phyloP scores from a whole-genome alignment of 495 filamentous ascomycete genomes.

The Aspergillus incahuasiensis region DNA sequence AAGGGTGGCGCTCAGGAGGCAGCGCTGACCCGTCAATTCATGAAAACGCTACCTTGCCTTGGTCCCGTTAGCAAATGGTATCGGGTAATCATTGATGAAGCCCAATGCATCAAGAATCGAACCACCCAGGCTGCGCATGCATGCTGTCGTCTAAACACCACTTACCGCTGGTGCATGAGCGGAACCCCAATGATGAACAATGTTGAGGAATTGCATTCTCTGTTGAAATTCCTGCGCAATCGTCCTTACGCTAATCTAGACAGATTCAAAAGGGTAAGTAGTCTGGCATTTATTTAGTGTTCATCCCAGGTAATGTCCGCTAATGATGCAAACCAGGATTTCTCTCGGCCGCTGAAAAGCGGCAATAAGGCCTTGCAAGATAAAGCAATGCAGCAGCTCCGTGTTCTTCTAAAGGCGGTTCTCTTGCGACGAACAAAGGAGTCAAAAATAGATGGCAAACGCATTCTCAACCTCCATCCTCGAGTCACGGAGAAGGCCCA shows the following conservation, averaged over 20 bases:
- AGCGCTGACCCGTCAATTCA: conserved; percentile 15
- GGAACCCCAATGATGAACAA: conserved; percentile 96
- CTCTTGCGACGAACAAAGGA: conserved; percentile 82
- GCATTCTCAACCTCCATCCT: conserved; percentile 69
- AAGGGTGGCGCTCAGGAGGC: conserved; percentile 17
- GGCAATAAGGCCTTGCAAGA: conserved; percentile 26
- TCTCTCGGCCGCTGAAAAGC: conserved; percentile 50
- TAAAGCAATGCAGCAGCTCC: conserved; percentile 65
- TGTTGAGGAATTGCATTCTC: conserved; percentile 73
- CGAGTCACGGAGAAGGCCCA: conserved; percentile 62
- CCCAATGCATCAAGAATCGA: conserved; percentile 90
- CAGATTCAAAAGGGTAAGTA: conserved; percentile 55
- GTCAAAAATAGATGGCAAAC: conserved; percentile 78
- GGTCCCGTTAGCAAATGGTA: conserved; percentile 67
- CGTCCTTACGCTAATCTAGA: conserved; percentile 67
- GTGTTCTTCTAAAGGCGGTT: conserved; percentile 76
- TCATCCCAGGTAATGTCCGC: background rate
- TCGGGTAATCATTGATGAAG: conserved; percentile 86
- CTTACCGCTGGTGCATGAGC: conserved; percentile 77
- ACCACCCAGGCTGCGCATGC: conserved; percentile 61
- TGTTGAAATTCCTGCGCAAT: conserved; percentile 78
- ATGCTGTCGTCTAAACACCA: conserved; percentile 55
- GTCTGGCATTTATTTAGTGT: background rate
- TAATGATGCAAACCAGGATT: conserved; percentile 30
- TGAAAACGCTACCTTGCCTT: conserved; percentile 52